Base-by-base conservation (phyloP, 352 stramenopile genomes). In the Globisporangium camurandrum region DNA sequence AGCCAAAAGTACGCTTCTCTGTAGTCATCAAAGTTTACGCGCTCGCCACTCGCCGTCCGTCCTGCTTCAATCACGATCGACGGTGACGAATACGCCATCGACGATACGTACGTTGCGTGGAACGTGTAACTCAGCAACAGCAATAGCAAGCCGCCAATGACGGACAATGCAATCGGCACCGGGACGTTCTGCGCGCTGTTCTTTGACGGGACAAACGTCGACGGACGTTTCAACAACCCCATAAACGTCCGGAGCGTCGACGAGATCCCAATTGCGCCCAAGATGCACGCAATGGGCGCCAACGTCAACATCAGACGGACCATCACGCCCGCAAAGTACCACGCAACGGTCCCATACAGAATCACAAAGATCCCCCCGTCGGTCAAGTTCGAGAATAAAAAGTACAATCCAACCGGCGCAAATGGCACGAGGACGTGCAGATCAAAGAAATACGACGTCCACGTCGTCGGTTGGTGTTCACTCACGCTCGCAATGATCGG, bases 21-120 rank as follows among this genome's bases (percentile, higher is more conserved):
- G 75, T 98, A 99, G 69, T 99, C 96, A 64, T 99, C 96, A 37
- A 96, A 94, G 54, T 96, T 91, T 30, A 96, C 72, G 39, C 83
- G 78, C 57, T 80, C 66, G 24, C 89, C 89, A 31, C 81, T 68
- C 5, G 70, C 64, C 28, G 66, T 83, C 38, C 78, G 75, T 11
- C 76, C 78, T 7, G 77, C 76, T 61, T 95, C 86, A 54, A 97
- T 95, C 52, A 97, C 88, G 57, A 97, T 96, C 49, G 84, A 95
- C 40, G 88, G 87, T 36, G 80, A 95, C 45, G 84, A 95, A 64
- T 97, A 97, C 22, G 86, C 87, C 64, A 95, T 91, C 1, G 77
- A 92, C 36, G 81, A 87, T 47, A 96, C 87, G 56, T 94, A 96
- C 20, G 77, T 82, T 23, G 84, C 80, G 65, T 97, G 89, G 59